Percentiles rank a stretch among this genome's conserved stretches.
Conservation (phyloP, 495 filamentous ascomycete species). For the Bacidia gigantensis region DNA sequence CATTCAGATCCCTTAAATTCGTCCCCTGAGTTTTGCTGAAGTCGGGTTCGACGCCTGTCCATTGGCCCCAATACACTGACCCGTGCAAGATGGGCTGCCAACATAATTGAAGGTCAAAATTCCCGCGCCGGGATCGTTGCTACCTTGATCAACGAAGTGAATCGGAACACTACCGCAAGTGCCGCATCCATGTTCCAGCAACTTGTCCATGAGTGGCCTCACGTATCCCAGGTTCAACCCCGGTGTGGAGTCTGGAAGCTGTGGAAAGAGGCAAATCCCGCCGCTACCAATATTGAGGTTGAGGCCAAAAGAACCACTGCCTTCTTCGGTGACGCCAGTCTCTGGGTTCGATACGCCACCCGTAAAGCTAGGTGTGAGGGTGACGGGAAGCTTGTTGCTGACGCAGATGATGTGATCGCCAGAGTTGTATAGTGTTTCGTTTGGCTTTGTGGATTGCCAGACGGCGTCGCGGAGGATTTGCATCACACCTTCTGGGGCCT, state of each 20-base stretch:
- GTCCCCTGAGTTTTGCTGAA: neutral
- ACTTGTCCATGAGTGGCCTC: conserved; percentile 11
- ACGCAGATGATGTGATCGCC: conserved; percentile 10
- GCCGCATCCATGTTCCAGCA: conserved; percentile 14
- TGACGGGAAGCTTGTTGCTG: neutral
- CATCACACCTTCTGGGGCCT: neutral
- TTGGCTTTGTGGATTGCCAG: neutral
- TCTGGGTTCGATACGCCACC: neutral
- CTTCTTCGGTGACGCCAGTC: neutral
- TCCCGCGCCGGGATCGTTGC: conserved; percentile 15
- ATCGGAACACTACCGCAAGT: conserved; percentile 19
- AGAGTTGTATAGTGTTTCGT: neutral
- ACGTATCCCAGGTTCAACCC: conserved; percentile 1
- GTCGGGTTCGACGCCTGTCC: conserved; percentile 17
- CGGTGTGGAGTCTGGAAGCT: neutral
- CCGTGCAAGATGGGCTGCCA: conserved; percentile 11
- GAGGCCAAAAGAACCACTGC: neutral
- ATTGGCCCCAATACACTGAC: conserved; percentile 12
- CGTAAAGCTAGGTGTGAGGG: neutral
- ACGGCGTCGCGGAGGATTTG: conserved; percentile 8
- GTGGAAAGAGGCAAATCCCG: conserved; percentile 10
- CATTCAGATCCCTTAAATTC: neutral
- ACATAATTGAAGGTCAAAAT: conserved; percentile 23
- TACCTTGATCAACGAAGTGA: conserved; percentile 16
- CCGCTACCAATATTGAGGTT: conserved; percentile 4